A percentile compares a stretch with the other conserved stretches of the same genome.
Conservation (phyloP, 176 grass and related monocot species). For the Lolium perenne region DNA sequence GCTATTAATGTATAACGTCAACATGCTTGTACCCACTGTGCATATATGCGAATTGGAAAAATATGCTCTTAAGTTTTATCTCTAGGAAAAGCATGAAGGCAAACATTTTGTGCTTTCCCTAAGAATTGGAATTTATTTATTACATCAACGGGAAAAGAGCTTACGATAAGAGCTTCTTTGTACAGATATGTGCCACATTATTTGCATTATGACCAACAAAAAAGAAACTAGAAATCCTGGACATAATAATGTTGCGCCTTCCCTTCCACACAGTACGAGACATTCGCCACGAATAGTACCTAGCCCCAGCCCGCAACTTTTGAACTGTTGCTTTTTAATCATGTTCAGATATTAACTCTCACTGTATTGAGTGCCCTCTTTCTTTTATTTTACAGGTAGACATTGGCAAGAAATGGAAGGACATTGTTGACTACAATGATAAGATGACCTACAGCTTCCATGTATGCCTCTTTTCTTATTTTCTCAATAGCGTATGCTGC, state of each 20-base stretch:
- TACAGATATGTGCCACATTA: too few species aligned
- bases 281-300: not conserved
- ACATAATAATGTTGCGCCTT: not conserved
- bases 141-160: too few species aligned
- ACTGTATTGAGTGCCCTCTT: not conserved
- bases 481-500: not conserved
- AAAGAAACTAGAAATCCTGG: too few species aligned
- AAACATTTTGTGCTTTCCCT: not conserved
- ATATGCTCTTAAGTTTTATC: not conserved
- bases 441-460: slow-evolving; percentile 96
- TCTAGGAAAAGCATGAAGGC: slow-evolving; percentile 6
- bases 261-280: not conserved
- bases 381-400: slow-evolving; percentile 63
- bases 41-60: not conserved
- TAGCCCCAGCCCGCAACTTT: not conserved
- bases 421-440: slow-evolving; percentile 84
- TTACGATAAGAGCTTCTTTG: too few species aligned
- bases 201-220: too few species aligned
- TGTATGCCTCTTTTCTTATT: slow-evolving; percentile 55
- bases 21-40: not conserved
- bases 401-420: slow-evolving; percentile 99
- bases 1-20: not conserved
- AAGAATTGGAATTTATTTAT: not conserved
- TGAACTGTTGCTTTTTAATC: not conserved
- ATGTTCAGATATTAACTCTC: not conserved